phyloP scores from a whole-genome alignment of 1,139 yeast genomes.

The Geotrichum aggregatum region DNA sequence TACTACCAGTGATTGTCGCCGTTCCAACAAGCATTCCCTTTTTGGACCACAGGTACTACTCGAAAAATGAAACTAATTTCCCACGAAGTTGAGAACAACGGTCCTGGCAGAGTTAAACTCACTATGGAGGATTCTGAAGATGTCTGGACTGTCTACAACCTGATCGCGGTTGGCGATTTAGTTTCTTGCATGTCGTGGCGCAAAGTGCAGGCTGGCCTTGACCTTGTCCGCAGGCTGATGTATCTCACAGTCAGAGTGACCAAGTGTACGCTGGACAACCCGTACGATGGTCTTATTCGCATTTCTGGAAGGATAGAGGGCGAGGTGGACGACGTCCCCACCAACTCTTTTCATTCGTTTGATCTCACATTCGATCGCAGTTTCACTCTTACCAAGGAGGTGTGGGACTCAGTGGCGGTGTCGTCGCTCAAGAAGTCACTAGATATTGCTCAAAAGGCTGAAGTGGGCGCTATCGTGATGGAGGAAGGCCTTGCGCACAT shows the following conservation, averaged over 20 bases:
- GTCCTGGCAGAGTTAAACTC: conserved; percentile 60
- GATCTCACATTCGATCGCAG: conserved; percentile 69
- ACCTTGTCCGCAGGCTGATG: conserved; percentile 51
- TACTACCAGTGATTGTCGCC: not conserved
- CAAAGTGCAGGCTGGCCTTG: conserved; percentile 52
- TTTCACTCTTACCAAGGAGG: conserved; percentile 64
- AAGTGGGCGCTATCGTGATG: conserved; percentile 87
- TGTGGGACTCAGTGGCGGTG: conserved; percentile 75
- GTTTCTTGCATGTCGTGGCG: conserved; percentile 65
- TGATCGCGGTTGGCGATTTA: conserved; percentile 71
- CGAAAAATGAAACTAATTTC: conserved; percentile 52
- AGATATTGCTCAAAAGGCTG: conserved; percentile 75
- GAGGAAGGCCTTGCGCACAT: conserved; percentile 93
- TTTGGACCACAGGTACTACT: not conserved
- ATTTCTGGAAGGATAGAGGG: conserved; percentile 74
- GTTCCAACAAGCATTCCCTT: not conserved
- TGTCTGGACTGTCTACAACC: conserved; percentile 80
- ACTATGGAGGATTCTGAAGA: conserved; percentile 89
- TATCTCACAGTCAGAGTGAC: conserved; percentile 58
- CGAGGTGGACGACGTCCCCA: conserved; percentile 73
- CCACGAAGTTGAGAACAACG: conserved; percentile 54
- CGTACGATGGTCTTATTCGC: conserved; percentile 66
- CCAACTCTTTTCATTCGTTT: conserved; percentile 84
- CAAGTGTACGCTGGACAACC: conserved; percentile 69
- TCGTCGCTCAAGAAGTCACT: conserved; percentile 66